Percentiles rank a stretch among this genome's conserved stretches.
Evolutionary conservation across 2,329 filamentous ascomycete species (phyloP).

Genomic region (Didymella keratinophila): DNA sequence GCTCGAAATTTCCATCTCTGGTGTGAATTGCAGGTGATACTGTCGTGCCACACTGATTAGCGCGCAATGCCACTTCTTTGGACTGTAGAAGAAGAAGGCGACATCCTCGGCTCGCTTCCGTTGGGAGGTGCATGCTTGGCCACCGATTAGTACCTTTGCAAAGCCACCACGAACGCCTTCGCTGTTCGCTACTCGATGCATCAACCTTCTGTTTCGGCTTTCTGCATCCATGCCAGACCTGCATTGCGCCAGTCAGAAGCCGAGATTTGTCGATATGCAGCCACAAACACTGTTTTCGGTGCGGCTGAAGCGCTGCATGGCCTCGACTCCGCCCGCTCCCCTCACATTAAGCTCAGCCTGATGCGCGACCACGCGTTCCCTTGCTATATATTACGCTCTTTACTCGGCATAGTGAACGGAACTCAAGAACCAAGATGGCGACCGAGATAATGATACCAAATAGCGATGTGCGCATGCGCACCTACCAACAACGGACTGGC

Average conservation of each 20-base stretch:
- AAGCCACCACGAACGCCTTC: not conserved
- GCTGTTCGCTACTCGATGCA: not conserved
- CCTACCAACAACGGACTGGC: too few species aligned
- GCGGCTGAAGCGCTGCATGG: too few species aligned
- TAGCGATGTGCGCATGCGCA: too few species aligned
- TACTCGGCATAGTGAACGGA: too few species aligned
- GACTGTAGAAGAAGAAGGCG: not conserved
- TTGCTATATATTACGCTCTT: too few species aligned
- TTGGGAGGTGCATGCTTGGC: not conserved
- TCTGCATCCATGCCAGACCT: not conserved
- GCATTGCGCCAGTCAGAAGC: not conserved
- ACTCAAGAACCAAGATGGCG: too few species aligned
- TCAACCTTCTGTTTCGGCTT: not conserved
- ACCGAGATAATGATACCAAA: too few species aligned
- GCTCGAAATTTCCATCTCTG: not conserved
- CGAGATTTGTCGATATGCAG: not conserved
- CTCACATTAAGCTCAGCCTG: too few species aligned
- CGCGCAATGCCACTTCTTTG: not conserved
- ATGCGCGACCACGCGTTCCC: too few species aligned
- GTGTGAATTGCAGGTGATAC: not conserved
- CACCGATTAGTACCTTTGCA: not conserved
- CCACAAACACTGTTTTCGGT: not conserved
- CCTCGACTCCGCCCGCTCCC: too few species aligned
- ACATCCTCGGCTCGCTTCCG: not conserved
- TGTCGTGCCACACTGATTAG: not conserved